Conservation (phyloP, 768 basidiomycete genomes). For the Dictyophora rubrovolvata region DNA sequence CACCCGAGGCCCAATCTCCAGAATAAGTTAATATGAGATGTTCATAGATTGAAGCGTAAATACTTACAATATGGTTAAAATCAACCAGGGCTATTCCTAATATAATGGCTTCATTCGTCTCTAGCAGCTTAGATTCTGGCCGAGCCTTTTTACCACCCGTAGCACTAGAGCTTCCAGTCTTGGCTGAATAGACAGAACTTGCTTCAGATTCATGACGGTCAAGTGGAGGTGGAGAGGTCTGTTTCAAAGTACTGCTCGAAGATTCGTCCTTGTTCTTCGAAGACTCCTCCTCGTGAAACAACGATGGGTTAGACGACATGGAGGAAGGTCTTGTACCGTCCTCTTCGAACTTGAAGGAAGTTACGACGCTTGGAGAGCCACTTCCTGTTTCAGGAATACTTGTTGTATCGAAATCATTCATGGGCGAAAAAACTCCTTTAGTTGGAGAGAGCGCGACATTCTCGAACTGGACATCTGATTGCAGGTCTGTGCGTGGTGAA, state of each 20-base stretch:
- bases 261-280: slow-evolving; percentile 20
- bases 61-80: slow-evolving; percentile 81
- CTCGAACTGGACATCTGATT: background rate
- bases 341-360: slow-evolving; percentile 8
- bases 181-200: slow-evolving; percentile 50
- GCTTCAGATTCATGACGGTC: slow-evolving; percentile 22
- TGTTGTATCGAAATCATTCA: background rate
- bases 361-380: slow-evolving; percentile 3
- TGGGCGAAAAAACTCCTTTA: background rate
- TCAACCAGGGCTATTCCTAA: slow-evolving; percentile 89
- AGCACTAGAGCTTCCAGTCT: slow-evolving; percentile 17
- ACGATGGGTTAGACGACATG: slow-evolving; percentile 38
- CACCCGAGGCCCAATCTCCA: slow-evolving; percentile 82
- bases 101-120: slow-evolving; percentile 52
- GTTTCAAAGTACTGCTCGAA: slow-evolving; percentile 9
- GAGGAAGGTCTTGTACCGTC: slow-evolving; percentile 26
- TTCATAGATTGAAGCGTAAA: background rate
- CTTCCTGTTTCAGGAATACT: slow-evolving; percentile 1
- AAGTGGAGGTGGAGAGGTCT: slow-evolving; percentile 19
- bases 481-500: background rate
- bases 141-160: slow-evolving; percentile 41
- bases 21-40: background rate
- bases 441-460: background rate
- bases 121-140: slow-evolving; percentile 69
- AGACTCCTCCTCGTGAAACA: slow-evolving; percentile 31